phyloP scores from a whole-genome alignment of 2,329 filamentous ascomycete species.

The Aspergillus amoenus region DNA sequence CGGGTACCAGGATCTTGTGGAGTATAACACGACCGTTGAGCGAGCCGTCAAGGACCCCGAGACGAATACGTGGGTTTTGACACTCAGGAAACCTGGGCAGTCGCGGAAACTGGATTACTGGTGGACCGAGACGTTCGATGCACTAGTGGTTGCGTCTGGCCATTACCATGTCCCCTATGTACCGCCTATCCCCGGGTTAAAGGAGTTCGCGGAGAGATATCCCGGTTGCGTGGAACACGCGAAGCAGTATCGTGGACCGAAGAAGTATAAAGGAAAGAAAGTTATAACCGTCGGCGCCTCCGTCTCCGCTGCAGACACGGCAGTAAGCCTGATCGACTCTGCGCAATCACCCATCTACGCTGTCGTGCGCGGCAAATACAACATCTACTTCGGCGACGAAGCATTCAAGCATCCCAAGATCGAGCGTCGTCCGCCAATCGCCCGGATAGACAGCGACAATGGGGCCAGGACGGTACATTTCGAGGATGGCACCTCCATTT shows the following conservation, averaged over 20 bases:
- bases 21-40: constrained; percentile 61
- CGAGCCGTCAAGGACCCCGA: constrained; percentile 50
- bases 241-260: constrained; percentile 39
- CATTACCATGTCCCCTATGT: constrained; percentile 60
- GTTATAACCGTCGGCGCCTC: constrained; percentile 64
- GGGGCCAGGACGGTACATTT: constrained; percentile 53
- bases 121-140: constrained; percentile 65
- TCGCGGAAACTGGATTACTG: constrained; percentile 51
- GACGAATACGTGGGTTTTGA: constrained; percentile 53
- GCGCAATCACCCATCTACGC: constrained; percentile 52
- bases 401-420: constrained; percentile 60
- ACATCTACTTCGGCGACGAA: constrained; percentile 57
- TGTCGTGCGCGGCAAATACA: constrained; percentile 54
- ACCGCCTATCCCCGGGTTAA: constrained; percentile 43
- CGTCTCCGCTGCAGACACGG: constrained; percentile 64
- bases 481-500: constrained; percentile 53
- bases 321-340: constrained; percentile 51
- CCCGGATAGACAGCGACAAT: constrained; percentile 39
- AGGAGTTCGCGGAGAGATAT: constrained; percentile 38
- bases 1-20: constrained; percentile 50
- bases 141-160: constrained; percentile 60
- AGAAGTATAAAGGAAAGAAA: constrained; percentile 46
- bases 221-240: constrained; percentile 43
- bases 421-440: constrained; percentile 28
- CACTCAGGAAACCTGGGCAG: constrained; percentile 44